phyloP scores from a whole-genome alignment of 2,329 filamentous ascomycete genomes.

The Epicoccum nigrum region DNA sequence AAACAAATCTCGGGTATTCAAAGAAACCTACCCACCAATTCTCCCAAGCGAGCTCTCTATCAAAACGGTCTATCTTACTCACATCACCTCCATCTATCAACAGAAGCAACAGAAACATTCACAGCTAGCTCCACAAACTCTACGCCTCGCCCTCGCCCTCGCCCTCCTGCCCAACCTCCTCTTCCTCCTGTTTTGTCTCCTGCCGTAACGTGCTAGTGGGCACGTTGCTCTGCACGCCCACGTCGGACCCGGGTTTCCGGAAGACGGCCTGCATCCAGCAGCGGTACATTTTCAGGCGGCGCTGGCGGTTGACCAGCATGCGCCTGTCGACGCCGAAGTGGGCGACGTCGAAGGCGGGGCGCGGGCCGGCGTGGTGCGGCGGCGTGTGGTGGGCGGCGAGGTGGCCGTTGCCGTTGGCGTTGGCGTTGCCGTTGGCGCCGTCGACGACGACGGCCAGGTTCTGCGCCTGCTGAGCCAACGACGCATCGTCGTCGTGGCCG shows the following conservation, averaged over 20 bases:
- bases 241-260: constrained; percentile 59
- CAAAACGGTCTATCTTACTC: no score
- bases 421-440: no score
- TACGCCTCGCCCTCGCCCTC: no score
- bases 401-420: not conserved
- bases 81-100: no score
- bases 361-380: not conserved
- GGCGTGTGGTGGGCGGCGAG: not conserved
- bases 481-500: not conserved
- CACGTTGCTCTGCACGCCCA: constrained; percentile 36
- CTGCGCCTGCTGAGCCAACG: no score
- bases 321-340: constrained; percentile 85
- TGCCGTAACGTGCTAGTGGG: constrained; percentile 44
- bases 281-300: constrained; percentile 95
- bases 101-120: no score
- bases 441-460: no score
- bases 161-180: no score
- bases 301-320: constrained; percentile 88
- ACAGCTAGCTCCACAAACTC: no score
- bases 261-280: constrained; percentile 93
- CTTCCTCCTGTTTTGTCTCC: constrained; percentile 22
- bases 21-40: no score
- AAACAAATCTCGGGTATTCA: no score
- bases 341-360: constrained; percentile 66
- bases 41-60: no score